Percentiles rank a stretch among this genome's conserved stretches.
Conservation (phyloP, 345 rosid species). For the Ceriops zippeliana region DNA sequence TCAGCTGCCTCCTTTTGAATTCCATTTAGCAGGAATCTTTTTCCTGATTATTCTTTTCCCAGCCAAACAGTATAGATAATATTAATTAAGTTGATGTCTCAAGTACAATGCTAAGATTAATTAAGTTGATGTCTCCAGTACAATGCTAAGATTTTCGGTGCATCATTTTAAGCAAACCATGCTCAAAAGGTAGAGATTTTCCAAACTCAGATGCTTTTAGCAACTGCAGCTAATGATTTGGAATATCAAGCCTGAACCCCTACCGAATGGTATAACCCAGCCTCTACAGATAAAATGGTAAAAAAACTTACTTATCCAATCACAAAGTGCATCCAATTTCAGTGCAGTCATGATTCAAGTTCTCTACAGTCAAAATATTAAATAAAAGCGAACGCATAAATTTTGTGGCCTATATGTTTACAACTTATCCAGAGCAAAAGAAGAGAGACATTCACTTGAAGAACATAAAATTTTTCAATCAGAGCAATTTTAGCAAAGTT, state of each 20-base stretch:
- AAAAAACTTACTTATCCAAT: neutral
- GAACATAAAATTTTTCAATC: too few species aligned
- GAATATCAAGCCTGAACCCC: neutral
- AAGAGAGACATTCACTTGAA: too few species aligned
- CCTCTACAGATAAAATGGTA: neutral
- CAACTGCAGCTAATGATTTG: conserved; percentile 4
- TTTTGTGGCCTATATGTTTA: neutral
- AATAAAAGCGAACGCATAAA: neutral
- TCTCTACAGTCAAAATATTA: too few species aligned
- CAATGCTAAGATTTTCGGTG: conserved; percentile 4
- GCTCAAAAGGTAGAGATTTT: conserved; percentile 1
- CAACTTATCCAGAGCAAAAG: neutral
- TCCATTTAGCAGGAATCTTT: neutral
- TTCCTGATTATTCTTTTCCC: neutral
- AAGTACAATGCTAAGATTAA: conserved; percentile 1
- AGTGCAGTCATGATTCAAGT: neutral
- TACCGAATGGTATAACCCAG: neutral
- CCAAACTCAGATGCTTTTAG: neutral
- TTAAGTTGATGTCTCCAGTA: neutral
- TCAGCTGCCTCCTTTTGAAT: neutral
- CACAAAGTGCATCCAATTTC: neutral
- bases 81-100: neutral
- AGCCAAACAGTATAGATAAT: too few species aligned
- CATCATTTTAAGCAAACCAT: neutral
- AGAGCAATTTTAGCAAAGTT: too few species aligned